phyloP scores from a whole-genome alignment of 148 eudicot species.

The Polygonum maritimum region DNA sequence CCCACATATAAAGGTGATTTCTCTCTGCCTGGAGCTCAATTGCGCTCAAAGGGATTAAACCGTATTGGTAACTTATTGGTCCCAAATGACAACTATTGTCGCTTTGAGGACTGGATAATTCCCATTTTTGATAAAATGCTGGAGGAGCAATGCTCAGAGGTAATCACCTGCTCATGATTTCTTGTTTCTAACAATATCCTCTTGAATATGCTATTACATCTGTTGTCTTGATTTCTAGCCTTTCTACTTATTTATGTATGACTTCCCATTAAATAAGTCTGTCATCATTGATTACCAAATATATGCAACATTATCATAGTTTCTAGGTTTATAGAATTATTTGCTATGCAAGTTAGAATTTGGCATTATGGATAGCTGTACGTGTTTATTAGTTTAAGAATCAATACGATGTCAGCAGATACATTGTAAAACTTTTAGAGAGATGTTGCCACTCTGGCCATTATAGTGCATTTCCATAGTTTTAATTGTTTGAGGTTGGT shows the following conservation, averaged over 20 bases:
- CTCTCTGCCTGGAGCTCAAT: constrained; percentile 68
- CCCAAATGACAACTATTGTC: constrained; percentile 92
- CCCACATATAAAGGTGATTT: constrained; percentile 86
- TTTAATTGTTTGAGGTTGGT: too few species aligned
- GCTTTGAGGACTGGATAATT: constrained; percentile 95
- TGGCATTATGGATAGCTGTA: background rate
- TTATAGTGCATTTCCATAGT: background rate
- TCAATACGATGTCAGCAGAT: background rate
- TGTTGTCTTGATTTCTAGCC: background rate
- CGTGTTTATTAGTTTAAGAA: background rate
- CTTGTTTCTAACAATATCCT: background rate
- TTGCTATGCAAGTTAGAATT: background rate
- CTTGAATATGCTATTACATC: background rate
- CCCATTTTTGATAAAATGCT: constrained; percentile 87
- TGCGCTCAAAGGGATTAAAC: constrained; percentile 76
- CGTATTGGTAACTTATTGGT: constrained; percentile 93
- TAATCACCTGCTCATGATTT: constrained; percentile 17
- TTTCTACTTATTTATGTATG: background rate
- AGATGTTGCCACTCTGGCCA: background rate
- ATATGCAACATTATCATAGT: background rate
- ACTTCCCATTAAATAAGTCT: background rate
- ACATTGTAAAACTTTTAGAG: background rate
- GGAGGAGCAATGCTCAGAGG: constrained; percentile 75
- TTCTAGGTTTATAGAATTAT: background rate
- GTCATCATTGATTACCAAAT: background rate